phyloP scores from a whole-genome alignment of 768 basidiomycete species.

The Ramaria sp. region DNA sequence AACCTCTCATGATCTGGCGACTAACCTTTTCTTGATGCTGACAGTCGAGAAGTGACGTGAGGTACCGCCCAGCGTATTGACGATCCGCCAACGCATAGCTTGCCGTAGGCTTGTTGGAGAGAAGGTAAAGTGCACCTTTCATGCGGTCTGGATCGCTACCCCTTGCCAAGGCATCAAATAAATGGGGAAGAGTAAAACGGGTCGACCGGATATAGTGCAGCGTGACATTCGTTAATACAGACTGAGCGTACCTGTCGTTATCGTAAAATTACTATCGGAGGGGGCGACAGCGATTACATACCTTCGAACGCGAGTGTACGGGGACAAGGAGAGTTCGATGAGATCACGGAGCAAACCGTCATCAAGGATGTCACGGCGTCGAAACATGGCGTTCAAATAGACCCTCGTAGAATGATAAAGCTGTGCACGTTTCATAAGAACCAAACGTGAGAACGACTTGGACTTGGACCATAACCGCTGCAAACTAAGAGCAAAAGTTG shows the following conservation, averaged over 20 bases:
- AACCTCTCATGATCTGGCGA: background rate
- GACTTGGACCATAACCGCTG: constrained; percentile 63
- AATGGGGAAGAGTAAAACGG: constrained; percentile 34
- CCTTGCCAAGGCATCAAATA: constrained; percentile 14
- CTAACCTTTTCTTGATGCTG: constrained; percentile 80
- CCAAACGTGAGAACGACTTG: constrained; percentile 62
- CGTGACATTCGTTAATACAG: constrained; percentile 43
- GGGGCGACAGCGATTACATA: constrained; percentile 18
- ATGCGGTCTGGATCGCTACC: constrained; percentile 20
- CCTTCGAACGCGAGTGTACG: constrained; percentile 70
- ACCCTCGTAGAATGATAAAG: constrained; percentile 66
- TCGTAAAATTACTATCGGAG: background rate
- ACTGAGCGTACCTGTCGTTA: constrained; percentile 50
- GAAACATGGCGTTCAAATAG: constrained; percentile 68
- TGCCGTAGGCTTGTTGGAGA: constrained; percentile 40
- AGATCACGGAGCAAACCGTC: constrained; percentile 58
- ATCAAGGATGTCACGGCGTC: constrained; percentile 62
- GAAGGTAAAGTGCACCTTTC: constrained; percentile 39
- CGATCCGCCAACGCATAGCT: constrained; percentile 28
- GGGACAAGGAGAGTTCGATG: constrained; percentile 65
- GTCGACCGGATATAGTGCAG: constrained; percentile 68
- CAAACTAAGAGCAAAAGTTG: constrained; percentile 26
- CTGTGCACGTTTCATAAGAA: constrained; percentile 69
- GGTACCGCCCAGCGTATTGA: constrained; percentile 41
- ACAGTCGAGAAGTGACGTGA: constrained; percentile 56